Conservation (phyloP, 148 eudicot genomes). For the Suaeda aralocaspica region DNA sequence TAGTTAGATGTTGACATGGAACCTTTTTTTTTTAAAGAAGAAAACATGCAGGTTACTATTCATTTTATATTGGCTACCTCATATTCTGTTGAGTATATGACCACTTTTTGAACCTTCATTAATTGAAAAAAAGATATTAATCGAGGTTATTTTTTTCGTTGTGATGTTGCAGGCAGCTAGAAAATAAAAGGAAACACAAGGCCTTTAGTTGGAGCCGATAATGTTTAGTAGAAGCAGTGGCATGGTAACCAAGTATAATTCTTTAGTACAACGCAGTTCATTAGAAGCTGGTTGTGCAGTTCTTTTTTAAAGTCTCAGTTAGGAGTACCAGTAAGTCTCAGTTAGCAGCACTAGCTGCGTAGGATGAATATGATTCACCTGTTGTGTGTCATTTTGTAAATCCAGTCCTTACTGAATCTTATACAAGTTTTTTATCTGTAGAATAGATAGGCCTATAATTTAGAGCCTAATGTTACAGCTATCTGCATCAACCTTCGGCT, state of each 20-base stretch:
- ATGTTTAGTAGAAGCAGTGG: not conserved
- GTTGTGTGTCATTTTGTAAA: not conserved
- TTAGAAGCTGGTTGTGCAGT: not conserved
- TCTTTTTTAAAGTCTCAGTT: not conserved
- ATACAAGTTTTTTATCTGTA: not conserved
- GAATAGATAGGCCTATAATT: not conserved
- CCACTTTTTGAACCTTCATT: too few relatives aligned
- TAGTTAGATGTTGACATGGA: not conserved
- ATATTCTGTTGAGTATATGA: too few relatives aligned
- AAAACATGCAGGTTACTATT: not conserved
- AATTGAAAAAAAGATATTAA: too few relatives aligned
- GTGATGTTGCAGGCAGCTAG: slow-evolving; percentile 6
- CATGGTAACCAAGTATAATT: not conserved
- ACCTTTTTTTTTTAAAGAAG: too few relatives aligned
- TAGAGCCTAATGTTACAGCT: not conserved
- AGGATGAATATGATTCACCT: not conserved
- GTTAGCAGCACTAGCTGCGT: not conserved
- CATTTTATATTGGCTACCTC: too few relatives aligned
- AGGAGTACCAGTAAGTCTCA: not conserved
- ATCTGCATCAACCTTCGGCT: not conserved
- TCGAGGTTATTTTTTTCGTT: not conserved
- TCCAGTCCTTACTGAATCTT: not conserved
- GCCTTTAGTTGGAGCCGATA: slow-evolving; percentile 6
- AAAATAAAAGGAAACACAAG: not conserved
- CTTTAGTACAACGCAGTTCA: not conserved